phyloP scores from a whole-genome alignment of 176 grass and related monocot genomes.

The Zizania latifolia region DNA sequence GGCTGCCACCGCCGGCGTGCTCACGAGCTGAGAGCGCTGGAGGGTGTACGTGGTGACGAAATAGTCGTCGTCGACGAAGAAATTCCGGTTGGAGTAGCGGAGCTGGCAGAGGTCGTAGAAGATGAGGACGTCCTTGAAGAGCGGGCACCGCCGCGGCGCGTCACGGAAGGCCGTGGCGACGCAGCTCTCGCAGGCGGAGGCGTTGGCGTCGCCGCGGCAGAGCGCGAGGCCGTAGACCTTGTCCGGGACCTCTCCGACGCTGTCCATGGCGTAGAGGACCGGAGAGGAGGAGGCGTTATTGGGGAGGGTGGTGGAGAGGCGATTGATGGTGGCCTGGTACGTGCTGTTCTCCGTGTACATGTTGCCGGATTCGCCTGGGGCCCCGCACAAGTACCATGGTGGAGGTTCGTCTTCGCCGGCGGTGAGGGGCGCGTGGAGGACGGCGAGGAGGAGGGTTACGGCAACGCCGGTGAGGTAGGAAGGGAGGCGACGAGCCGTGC shows the following conservation, averaged over 20 bases:
- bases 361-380: neutral
- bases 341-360: conserved; percentile 23
- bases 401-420: neutral
- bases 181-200: conserved; percentile 19
- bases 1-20: neutral
- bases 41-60: neutral
- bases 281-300: neutral
- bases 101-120: conserved; percentile 37
- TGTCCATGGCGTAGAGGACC: neutral
- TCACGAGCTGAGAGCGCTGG: neutral
- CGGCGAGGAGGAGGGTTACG: neutral
- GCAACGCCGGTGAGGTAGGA: neutral
- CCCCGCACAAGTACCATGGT: neutral
- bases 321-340: conserved; percentile 31
- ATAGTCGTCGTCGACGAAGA: conserved; percentile 1
- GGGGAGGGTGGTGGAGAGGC: conserved; percentile 20
- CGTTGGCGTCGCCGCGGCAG: conserved; percentile 40
- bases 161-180: neutral
- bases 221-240: conserved; percentile 21
- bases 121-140: neutral
- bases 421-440: neutral
- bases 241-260: conserved; percentile 13
- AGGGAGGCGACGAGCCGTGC: neutral
- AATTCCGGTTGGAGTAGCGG: conserved; percentile 28
- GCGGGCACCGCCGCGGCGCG: neutral